Evolutionary conservation across 208 protist species (phyloP), one percentile per base, ranked within the genome.

Genomic region (Trypanosoma caninum): DNA sequence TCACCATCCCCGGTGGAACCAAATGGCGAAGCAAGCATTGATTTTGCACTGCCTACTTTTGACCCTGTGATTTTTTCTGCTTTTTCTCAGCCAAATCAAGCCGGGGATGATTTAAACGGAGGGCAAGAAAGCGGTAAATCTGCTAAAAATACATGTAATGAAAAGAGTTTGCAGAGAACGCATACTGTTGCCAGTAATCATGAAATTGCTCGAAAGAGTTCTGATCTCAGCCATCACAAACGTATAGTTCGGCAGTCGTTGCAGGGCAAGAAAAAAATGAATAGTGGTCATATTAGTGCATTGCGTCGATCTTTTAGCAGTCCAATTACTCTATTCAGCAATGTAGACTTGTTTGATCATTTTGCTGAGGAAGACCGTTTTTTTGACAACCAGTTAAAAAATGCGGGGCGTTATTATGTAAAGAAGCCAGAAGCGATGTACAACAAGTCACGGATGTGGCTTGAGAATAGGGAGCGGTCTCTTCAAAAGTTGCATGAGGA

Each of bases 371-470:
- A 76, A 22, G 78, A 83, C 1, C 41, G 46, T 0, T 42, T 74
- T 23, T 53, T 85, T 33, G 57, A 57, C 2, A 27, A 46, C 18
- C 74, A 77, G 13, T 50, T 80, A 55, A 70, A 57, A 28, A 41
- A 60, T 16, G 67, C 63, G 16, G 78, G 69, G 4, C 69, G 72
- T 41, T 89, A 81, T 72, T 65, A 66, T 28, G 33, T 65, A 1
- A 45, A 52, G 7, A 41, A 56, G 10, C 65, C 80, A 1, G 75
- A 85, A 28, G 74, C 69, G 16, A 77, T 85, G 76, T 87, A 87
- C 65, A 54, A 67, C 57, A 82, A 80, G 56, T 78, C 77, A 16
- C 56, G 84, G 62, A 47, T 58, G 18, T 91, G 84, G 84, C 55
- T 65, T 3, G 59, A 62, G 60, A 60, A 64, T 0, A 59, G 71